A percentile compares a stretch with the other conserved stretches of the same genome.
Evolutionary conservation across 1,139 yeast species (phyloP).

Genomic region (Suhomyces taliae): DNA sequence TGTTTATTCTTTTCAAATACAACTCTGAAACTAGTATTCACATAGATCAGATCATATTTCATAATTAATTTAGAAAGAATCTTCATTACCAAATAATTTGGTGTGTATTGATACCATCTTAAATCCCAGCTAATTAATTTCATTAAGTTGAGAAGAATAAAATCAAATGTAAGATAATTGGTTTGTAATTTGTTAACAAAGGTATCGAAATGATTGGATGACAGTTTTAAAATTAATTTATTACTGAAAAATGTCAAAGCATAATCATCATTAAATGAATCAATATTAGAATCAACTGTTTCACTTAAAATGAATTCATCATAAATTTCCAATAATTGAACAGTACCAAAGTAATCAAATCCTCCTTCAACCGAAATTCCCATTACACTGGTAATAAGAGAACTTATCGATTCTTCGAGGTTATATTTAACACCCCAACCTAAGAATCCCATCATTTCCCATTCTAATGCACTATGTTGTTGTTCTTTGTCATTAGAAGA

Average conservation of each 20-base stretch:
- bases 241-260: constrained; percentile 30
- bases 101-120: constrained; percentile 44
- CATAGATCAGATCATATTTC: constrained; percentile 33
- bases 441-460: constrained; percentile 43
- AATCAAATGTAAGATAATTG: constrained; percentile 37
- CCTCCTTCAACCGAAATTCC: constrained; percentile 35
- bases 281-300: constrained; percentile 28
- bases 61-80: constrained; percentile 31
- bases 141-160: constrained; percentile 34
- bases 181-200: constrained; percentile 28
- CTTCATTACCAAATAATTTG: constrained; percentile 31
- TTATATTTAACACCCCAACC: constrained; percentile 46
- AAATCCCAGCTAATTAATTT: constrained; percentile 40
- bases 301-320: constrained; percentile 44
- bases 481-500: constrained; percentile 25
- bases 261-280: constrained; percentile 32
- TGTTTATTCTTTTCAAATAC: constrained; percentile 36
- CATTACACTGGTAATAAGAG: constrained; percentile 41
- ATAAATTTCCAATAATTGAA: constrained; percentile 40
- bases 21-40: constrained; percentile 33
- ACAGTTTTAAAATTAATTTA: constrained; percentile 34
- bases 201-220: constrained; percentile 21
- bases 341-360: constrained; percentile 41
- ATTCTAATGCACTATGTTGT: constrained; percentile 43
- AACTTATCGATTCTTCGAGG: constrained; percentile 38